phyloP scores from a whole-genome alignment of 2,329 filamentous ascomycete genomes.

The Paraphaeosphaeria sporulosa region DNA sequence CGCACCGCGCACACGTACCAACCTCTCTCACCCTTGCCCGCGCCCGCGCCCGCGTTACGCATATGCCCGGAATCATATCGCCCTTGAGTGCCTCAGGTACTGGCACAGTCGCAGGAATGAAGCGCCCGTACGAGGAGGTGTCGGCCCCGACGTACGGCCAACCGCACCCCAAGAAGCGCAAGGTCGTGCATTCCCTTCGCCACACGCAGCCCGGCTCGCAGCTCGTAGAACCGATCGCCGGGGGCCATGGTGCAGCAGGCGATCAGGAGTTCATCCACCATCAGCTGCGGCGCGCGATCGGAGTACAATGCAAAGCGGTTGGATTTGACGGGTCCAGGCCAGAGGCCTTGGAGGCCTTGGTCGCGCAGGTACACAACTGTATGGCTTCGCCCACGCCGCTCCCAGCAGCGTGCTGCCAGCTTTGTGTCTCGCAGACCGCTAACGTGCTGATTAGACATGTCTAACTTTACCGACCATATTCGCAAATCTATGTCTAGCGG shows the following conservation, averaged over 20 bases:
- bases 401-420: slow-evolving; percentile 10
- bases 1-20: slow-evolving; percentile 13
- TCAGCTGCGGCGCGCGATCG: slow-evolving; percentile 64
- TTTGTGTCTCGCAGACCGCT: slow-evolving; percentile 19
- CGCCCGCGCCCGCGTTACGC: slow-evolving; percentile 25
- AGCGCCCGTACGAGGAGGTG: slow-evolving; percentile 38
- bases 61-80: slow-evolving; percentile 44
- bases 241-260: slow-evolving; percentile 39
- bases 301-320: slow-evolving; percentile 57
- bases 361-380: slow-evolving; percentile 66
- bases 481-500: slow-evolving; percentile 65
- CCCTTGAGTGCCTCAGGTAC: slow-evolving; percentile 40
- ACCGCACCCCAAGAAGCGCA: slow-evolving; percentile 44
- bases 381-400: slow-evolving; percentile 45
- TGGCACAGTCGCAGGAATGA: slow-evolving; percentile 44
- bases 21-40: slow-evolving; percentile 8
- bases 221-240: slow-evolving; percentile 44
- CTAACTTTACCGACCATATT: slow-evolving; percentile 61
- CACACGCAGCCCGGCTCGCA: slow-evolving; percentile 45
- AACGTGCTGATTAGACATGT: slow-evolving; percentile 56
- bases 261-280: slow-evolving; percentile 61
- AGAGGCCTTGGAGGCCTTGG: slow-evolving; percentile 64
- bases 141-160: slow-evolving; percentile 29
- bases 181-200: slow-evolving; percentile 41
- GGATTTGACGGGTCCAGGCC: slow-evolving; percentile 65